Base-by-base conservation (phyloP, 345 rosid species). In the Pistacia atlantica region DNA sequence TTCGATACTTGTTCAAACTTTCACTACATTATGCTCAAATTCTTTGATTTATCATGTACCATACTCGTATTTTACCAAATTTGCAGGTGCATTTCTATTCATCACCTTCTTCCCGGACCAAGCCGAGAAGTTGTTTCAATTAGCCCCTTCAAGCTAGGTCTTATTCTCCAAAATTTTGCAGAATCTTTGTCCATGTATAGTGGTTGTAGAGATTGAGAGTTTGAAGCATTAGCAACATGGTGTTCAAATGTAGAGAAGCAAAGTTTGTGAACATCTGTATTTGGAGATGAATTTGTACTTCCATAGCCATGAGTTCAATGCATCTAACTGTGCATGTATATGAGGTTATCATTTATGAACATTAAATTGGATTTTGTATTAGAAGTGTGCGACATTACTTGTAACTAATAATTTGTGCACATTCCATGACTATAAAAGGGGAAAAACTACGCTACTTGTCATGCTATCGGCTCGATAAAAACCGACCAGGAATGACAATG, bases 61-160 rank as follows among this genome's bases (percentile, higher is more conserved):
- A 28, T 33, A 25, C 16, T 14, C 63, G 45, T 14, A 14, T 67
- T 65, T 59, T 0, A 49, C 57, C 48, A 60, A 74, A 65, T 65
- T 13, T 35, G 65, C 87, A 95, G 99, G 98, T 82, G 99, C 99
- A n/a, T 90, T 11, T 79, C 90, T 95, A 69, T 95, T 95, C 83
- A 83, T 91, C 76, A 89, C 94, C 9, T 80, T 93, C 84, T 91
- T 95, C 84, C 98, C 97, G 0, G 99, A 95, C 22, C 97, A 91
- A 82, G 98, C 99, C 31, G 98, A 90, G 89, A 91, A 89, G 87
- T 67, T 91, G 60, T 49, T 89, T 68, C 83, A 80, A 54, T 67
- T 95, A 55, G 69, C 69, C 62, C 97, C 97, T 1, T 59, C 87
- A 55, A 72, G 88, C 67, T 94, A 86, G 81, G 71, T 67, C 55